Percentiles rank a stretch among this genome's conserved stretches.
phyloP scores from a whole-genome alignment of 1,284 basidiomycete genomes.

The Earliella scabrosa region DNA sequence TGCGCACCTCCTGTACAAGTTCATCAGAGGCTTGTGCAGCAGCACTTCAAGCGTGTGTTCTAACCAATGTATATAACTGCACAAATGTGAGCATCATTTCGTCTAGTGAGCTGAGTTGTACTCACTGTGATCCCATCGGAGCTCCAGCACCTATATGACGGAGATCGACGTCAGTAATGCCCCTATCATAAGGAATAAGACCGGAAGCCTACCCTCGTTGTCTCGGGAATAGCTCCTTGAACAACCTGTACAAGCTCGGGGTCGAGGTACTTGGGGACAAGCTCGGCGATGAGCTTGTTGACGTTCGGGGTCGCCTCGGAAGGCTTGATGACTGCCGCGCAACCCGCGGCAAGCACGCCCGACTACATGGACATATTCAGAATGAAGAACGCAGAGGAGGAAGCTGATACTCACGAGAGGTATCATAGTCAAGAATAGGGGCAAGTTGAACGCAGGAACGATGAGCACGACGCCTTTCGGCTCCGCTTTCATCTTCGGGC shows the following conservation, averaged over 20 bases:
- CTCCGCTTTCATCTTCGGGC: conserved; percentile 73
- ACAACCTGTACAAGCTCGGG: conserved; percentile 70
- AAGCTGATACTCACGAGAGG: conserved; percentile 52
- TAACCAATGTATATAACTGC: conserved; percentile 61
- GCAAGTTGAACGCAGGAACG: conserved; percentile 67
- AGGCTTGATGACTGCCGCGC: conserved; percentile 75
- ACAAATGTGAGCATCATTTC: neutral
- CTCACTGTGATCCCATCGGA: conserved; percentile 86
- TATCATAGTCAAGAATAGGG: conserved; percentile 53
- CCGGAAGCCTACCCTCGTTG: conserved; percentile 55
- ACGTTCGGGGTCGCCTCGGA: conserved; percentile 74
- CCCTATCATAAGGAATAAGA: too few relatives aligned
- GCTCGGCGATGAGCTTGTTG: conserved; percentile 69
- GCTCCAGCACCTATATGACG: conserved; percentile 60
- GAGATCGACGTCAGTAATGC: neutral
- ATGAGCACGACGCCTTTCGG: conserved; percentile 79
- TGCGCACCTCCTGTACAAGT: conserved; percentile 53
- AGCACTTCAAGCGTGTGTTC: neutral
- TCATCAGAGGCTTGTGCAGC: neutral
- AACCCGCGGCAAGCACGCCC: conserved; percentile 81
- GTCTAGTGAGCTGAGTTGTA: conserved; percentile 11
- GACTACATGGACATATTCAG: conserved; percentile 23
- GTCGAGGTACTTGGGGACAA: conserved; percentile 85
- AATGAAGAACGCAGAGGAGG: neutral
- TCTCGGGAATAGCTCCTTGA: conserved; percentile 75